Evolutionary conservation across 2,329 filamentous ascomycete species (phyloP), one percentile per base, ranked within the genome.

Genomic region (Curvularia spicifera): DNA sequence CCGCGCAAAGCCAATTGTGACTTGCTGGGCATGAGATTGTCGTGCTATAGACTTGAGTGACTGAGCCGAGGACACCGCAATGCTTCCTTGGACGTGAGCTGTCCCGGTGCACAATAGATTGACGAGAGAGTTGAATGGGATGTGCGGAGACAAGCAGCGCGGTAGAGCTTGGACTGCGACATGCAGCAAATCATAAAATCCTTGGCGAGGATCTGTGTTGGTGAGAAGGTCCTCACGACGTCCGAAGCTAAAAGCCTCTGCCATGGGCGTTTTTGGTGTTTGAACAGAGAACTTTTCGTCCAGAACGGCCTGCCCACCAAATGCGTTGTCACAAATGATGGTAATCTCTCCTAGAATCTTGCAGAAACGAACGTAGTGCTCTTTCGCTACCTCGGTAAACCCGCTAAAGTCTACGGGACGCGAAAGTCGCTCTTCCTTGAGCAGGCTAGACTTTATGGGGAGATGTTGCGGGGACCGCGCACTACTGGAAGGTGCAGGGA

Each of bases 91-190:
- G 18, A 98, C 90, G 77, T 99, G 96, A 12, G 95, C 95, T 1
- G 96, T 99, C 10, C 94, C 95, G 2, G 95, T 99, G 73, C 96
- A 99, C 4, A 99, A 82, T 1, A 99, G 83, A 72, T 97, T 98
- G 77, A 99, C 93, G 31, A 99, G 81, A 0, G 93, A 90, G 71
- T 96, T 96, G 77, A 98, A 94, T 0, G 93, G 91, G 54, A 97
- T 95, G 60, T 96, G 90, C 40, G 90, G 86, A 1, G 94, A 96
- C 22, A 98, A 81, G 72, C 95, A 99, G n/a, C 95, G 89, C 46
- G 96, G 95, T 15, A 99, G 81, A 5, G 95, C 94, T 77, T 98
- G 94, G 0, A 99, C 93, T 5, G 95, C 94, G 57, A 98, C 93
- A 77, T 97, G 93, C 3, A 99, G 83, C 22, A 99, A 84, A 72